Evolutionary conservation across 352 stramenopile species (phyloP), one percentile per base, ranked within the genome.

Genomic region (Pythium phragmiticola): DNA sequence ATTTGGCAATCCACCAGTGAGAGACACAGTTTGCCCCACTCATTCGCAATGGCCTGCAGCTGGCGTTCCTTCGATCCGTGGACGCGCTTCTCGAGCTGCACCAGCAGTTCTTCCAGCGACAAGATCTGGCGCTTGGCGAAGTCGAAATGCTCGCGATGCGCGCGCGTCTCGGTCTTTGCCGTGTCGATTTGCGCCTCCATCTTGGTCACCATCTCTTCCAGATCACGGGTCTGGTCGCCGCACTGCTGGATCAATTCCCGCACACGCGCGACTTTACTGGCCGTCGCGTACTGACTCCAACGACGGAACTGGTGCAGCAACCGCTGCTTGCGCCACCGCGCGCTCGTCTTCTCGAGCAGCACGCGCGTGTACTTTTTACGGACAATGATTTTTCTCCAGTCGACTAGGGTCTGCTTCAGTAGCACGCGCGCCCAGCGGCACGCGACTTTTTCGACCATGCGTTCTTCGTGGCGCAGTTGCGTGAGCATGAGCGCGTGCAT

Each of bases 321-420:
- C 0, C 73, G 71, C 59, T 90, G 78, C 52, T 76, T 84, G 14
- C 67, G 63, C 80, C 80, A 88, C 1, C 80, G 71, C 16, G 66
- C 68, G 46, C 75, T 81, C 8, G 77, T 88, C 60, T 87, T 84
- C 26, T 80, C 73, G 0, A 90, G 67, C 48, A 90, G 60, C 41
- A 90, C 80, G 13, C 80, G 77, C 17, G 80, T 88, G 64, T 88
- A 90, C 37, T 90, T 90, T 43, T 87, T 87, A 46, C 78, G 77
- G 16, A 87, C 69, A 46, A 88, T 82, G 42, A 88, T 82, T 68
- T 88, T 87, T 59, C 83, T 84, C 80, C 80, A 90, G 57, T 90
- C 72, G 36, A 79, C 75, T 3, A 90, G 67, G 2, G 80, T 86
- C 61, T 91, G 78, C 16, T 72, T 72, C 34, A 82, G 72, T 48